phyloP scores from a whole-genome alignment of 768 basidiomycete genomes.

The Ramaria rubella region DNA sequence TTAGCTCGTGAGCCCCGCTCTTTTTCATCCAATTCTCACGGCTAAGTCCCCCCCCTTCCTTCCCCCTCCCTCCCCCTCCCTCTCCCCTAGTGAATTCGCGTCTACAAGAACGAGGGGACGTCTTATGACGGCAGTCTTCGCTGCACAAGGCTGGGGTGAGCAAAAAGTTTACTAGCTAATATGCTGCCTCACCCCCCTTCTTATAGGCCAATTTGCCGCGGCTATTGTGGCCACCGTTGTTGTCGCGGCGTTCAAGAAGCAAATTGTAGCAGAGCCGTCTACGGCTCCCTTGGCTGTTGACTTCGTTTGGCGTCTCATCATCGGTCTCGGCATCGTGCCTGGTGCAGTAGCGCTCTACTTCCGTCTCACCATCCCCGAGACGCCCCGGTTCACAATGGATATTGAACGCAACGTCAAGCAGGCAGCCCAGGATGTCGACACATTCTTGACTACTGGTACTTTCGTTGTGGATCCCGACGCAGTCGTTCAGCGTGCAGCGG shows the following conservation, averaged over 20 bases:
- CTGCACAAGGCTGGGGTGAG: conserved; percentile 83
- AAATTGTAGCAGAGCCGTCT: conserved; percentile 43
- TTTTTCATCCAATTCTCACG: too few species aligned
- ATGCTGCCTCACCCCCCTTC: conserved; percentile 1
- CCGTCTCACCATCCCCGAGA: conserved; percentile 90
- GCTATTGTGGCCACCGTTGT: conserved; percentile 60
- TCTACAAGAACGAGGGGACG: conserved; percentile 70
- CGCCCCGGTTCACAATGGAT: conserved; percentile 90
- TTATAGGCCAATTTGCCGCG: conserved; percentile 39
- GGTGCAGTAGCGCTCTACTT: conserved; percentile 80
- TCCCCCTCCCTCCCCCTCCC: conserved; percentile 3
- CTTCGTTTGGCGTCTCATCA: conserved; percentile 78
- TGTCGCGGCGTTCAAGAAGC: conserved; percentile 59
- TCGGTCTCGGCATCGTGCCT: conserved; percentile 82
- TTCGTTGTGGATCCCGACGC: conserved; percentile 49
- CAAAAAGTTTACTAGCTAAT: conserved; percentile 5
- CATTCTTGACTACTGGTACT: conserved; percentile 48
- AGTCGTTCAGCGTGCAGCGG: conserved; percentile 50
- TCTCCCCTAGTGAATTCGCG: conserved; percentile 56
- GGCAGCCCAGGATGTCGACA: conserved; percentile 66
- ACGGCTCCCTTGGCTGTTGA: conserved; percentile 48
- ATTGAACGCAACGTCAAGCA: conserved; percentile 77
- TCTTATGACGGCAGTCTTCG: conserved; percentile 86
- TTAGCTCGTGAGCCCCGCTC: conserved; percentile 45
- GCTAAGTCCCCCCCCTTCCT: background rate